These are phyloP conservation scores for Aaosphaeria pasadenensis DNA, from an alignment of 2,329 filamentous ascomycete species.

Conservation along the genomic window DNA sequence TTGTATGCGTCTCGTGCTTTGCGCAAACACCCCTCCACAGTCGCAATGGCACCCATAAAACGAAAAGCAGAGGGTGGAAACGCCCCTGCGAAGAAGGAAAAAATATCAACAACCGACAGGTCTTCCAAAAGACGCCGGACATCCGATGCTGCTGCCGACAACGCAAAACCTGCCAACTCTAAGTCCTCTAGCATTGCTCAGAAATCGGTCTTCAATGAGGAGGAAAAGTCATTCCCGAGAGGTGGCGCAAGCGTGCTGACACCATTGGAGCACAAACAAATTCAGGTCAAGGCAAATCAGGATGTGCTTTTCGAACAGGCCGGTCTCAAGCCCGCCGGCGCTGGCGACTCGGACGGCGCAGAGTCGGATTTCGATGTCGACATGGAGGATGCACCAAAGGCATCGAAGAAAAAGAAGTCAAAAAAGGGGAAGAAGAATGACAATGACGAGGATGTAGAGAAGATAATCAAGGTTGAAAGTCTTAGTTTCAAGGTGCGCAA, in stretches of 20 bases:
- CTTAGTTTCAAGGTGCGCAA: slow-evolving; percentile 80
- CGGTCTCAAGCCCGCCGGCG: slow-evolving; percentile 56
- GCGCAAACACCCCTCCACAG: slow-evolving; percentile 3
- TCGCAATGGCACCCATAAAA: slow-evolving; percentile 45
- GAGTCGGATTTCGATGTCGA: slow-evolving; percentile 43
- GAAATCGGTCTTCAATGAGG: slow-evolving; percentile 59
- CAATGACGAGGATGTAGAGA: slow-evolving; percentile 42
- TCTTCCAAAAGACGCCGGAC: slow-evolving; percentile 37
- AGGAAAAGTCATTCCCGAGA: slow-evolving; percentile 88
- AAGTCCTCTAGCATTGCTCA: slow-evolving; percentile 31
- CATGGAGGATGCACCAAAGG: slow-evolving; percentile 41
- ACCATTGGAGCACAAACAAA: slow-evolving; percentile 93
- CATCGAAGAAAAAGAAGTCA: slow-evolving; percentile 54
- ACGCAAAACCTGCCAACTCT: slow-evolving; percentile 14
- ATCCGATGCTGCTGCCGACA: slow-evolving; percentile 25
- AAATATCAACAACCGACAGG: slow-evolving; percentile 23
- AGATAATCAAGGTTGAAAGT: slow-evolving; percentile 70
- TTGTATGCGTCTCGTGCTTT: neutral
- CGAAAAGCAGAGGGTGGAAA: slow-evolving; percentile 42
- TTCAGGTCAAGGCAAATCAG: slow-evolving; percentile 85
- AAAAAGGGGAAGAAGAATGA: slow-evolving; percentile 41
- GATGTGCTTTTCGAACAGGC: slow-evolving; percentile 87
- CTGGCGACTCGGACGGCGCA: slow-evolving; percentile 42
- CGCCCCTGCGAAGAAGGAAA: slow-evolving; percentile 29
- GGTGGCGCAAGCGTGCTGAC: slow-evolving; percentile 89